phyloP scores from a whole-genome alignment of 305 asterid genomes.

The Solanum hybrid region DNA sequence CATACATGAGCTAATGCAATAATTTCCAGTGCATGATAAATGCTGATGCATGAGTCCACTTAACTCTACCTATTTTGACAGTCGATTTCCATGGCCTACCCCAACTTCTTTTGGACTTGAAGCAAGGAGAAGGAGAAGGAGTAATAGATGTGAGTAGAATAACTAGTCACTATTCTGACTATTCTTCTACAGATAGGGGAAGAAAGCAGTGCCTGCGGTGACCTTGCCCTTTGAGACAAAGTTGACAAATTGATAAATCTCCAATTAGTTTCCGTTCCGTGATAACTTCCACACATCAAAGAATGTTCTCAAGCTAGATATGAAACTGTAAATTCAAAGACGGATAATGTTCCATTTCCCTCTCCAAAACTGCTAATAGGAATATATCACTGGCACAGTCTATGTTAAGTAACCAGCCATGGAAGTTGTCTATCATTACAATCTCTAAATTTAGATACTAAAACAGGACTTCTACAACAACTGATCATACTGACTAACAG shows the following conservation, averaged over 20 bases:
- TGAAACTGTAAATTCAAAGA: background rate
- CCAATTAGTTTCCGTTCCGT: background rate
- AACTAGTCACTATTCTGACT: background rate
- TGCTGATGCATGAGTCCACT: background rate
- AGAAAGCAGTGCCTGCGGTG: background rate
- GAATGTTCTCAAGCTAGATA: background rate
- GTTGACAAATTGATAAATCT: background rate
- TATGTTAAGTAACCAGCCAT: background rate
- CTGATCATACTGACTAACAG: background rate
- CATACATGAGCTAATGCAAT: background rate
- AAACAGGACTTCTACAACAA: background rate
- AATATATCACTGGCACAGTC: background rate
- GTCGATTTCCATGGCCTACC: background rate
- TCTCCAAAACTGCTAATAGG: background rate
- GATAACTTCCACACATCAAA: background rate
- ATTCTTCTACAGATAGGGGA: background rate
- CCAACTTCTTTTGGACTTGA: background rate
- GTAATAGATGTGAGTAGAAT: background rate
- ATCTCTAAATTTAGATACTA: background rate
- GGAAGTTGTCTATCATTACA: background rate
- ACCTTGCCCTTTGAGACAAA: background rate
- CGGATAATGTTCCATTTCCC: background rate
- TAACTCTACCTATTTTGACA: background rate
- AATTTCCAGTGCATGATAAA: background rate
- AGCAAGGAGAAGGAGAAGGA: background rate